Evolutionary conservation across 495 filamentous ascomycete genomes (phyloP).

Genomic region (Daldinia vernicosa): DNA sequence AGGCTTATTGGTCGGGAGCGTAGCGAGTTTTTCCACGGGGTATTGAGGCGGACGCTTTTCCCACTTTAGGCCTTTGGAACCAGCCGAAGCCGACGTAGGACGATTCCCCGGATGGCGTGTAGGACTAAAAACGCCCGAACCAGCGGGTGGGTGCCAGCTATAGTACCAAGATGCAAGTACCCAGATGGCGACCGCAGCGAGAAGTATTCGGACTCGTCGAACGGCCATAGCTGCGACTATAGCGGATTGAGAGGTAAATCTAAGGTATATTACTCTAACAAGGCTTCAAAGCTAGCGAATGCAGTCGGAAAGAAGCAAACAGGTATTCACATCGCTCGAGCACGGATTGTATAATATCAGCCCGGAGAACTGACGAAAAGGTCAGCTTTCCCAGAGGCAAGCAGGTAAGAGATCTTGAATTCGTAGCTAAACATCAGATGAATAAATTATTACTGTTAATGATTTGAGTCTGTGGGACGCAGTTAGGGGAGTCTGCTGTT

Average conservation of each 20-base stretch:
- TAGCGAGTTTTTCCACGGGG: slow-evolving; percentile 68
- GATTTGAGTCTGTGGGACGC: slow-evolving; percentile 2
- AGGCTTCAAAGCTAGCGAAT: slow-evolving; percentile 38
- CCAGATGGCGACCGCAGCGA: slow-evolving; percentile 45
- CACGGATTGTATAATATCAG: slow-evolving; percentile 17
- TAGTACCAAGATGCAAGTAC: slow-evolving; percentile 45
- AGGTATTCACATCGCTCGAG: slow-evolving; percentile 35
- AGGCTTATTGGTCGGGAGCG: slow-evolving; percentile 73
- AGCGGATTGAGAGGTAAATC: not conserved
- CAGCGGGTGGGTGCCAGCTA: slow-evolving; percentile 34
- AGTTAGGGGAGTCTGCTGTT: not conserved
- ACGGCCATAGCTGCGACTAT: slow-evolving; percentile 35
- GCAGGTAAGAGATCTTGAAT: slow-evolving; percentile 13
- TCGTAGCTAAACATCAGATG: slow-evolving; percentile 38
- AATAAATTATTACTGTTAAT: slow-evolving; percentile 3
- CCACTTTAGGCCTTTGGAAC: slow-evolving; percentile 27
- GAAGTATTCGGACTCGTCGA: slow-evolving; percentile 42
- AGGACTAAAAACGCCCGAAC: slow-evolving; percentile 18
- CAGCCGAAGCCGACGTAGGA: slow-evolving; percentile 12
- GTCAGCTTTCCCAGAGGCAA: slow-evolving; percentile 37
- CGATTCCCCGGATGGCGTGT: slow-evolving; percentile 18
- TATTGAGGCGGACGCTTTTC: slow-evolving; percentile 49
- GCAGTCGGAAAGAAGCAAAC: slow-evolving; percentile 10
- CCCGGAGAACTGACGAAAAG: slow-evolving; percentile 33
- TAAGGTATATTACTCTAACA: slow-evolving; percentile 15